These are phyloP conservation scores for Zygnema circumcarinatum DNA, from an alignment of 139 green algal species.

Conservation along the genomic window DNA sequence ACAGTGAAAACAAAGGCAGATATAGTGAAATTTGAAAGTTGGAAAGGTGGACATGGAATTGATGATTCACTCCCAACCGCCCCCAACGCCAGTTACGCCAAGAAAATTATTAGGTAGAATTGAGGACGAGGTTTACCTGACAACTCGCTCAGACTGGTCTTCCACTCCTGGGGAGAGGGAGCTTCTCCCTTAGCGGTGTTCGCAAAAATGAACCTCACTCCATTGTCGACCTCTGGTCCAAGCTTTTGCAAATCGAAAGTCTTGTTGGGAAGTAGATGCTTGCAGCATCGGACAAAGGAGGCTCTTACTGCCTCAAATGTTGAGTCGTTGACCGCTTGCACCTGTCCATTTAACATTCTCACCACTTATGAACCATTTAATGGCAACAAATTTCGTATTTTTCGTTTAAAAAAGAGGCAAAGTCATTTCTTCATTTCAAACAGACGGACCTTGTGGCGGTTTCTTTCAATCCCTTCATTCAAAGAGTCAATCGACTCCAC, in stretches of 20 bases:
- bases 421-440: too few species aligned
- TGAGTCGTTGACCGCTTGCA: slow-evolving; percentile 11
- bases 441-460: slow-evolving; percentile 4
- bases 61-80: too few species aligned
- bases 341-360: neutral
- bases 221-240: slow-evolving; percentile 22
- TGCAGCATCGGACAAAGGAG: slow-evolving; percentile 19
- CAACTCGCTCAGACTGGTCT: slow-evolving; percentile 30
- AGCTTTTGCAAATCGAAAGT: slow-evolving; percentile 16
- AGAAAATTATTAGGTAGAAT: too few species aligned
- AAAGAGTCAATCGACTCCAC: slow-evolving; percentile 20
- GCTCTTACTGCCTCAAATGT: neutral
- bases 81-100: too few species aligned
- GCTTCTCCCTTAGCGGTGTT: slow-evolving; percentile 1
- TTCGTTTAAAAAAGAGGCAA: too few species aligned
- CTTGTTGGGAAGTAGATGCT: slow-evolving; percentile 36
- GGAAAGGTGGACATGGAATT: too few species aligned
- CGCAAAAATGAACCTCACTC: slow-evolving; percentile 7
- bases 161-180: neutral
- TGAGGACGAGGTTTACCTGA: neutral
- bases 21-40: too few species aligned
- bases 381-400: too few species aligned
- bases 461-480: slow-evolving; percentile 13
- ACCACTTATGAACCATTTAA: neutral
- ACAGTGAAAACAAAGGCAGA: neutral